These are phyloP conservation scores for Lathyrus aphaca DNA, from an alignment of 306 rosid species.

Conservation along the genomic window DNA sequence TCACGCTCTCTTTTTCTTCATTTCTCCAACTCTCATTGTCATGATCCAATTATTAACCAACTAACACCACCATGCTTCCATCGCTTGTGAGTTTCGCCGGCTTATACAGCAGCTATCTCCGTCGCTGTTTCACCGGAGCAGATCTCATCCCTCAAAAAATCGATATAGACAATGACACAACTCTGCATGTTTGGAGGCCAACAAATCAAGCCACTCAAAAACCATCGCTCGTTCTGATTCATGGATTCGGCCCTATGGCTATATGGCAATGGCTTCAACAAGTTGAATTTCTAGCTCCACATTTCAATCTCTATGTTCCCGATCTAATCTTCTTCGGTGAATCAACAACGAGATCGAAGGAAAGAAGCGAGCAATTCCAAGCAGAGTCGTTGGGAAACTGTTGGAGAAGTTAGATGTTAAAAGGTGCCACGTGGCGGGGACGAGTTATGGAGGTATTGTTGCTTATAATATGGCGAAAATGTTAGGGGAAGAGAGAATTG, in stretches of 20 bases:
- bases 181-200: slow-evolving; percentile 77
- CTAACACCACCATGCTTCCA: slow-evolving; percentile 47
- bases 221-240: slow-evolving; percentile 63
- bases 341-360: slow-evolving; percentile 54
- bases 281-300: slow-evolving; percentile 59
- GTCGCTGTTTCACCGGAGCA: slow-evolving; percentile 65
- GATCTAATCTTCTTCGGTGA: slow-evolving; percentile 81
- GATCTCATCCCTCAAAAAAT: slow-evolving; percentile 60
- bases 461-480: slow-evolving; percentile 70
- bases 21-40: background rate
- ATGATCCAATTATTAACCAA: slow-evolving; percentile 7
- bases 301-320: slow-evolving; percentile 73
- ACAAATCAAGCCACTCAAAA: slow-evolving; percentile 26
- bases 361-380: slow-evolving; percentile 59
- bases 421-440: slow-evolving; percentile 63
- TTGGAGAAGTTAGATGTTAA: slow-evolving; percentile 51
- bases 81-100: slow-evolving; percentile 58
- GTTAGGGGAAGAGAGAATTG: slow-evolving; percentile 72
- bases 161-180: slow-evolving; percentile 56
- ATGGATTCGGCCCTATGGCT: slow-evolving; percentile 81
- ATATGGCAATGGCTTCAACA: slow-evolving; percentile 89
- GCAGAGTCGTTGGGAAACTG: slow-evolving; percentile 63
- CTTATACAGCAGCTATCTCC: slow-evolving; percentile 57
- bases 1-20: background rate
- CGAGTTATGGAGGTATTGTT: slow-evolving; percentile 90